Conservation (phyloP, 495 filamentous ascomycete genomes). For the Penicillium herquei region DNA sequence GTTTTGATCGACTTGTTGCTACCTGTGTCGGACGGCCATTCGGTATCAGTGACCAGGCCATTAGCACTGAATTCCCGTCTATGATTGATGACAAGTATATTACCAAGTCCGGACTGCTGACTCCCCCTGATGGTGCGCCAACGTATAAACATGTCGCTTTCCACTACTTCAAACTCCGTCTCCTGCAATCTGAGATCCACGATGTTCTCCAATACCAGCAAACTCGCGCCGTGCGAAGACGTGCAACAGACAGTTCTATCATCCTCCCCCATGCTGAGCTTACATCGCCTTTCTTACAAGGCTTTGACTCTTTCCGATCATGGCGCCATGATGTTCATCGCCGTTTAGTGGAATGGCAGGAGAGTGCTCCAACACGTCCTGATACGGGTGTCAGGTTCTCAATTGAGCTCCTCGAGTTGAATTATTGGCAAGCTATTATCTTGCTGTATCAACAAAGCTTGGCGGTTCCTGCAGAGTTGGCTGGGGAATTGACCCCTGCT, state of each 20-base stretch:
- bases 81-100: constrained; percentile 85
- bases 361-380: constrained; percentile 68
- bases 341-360: constrained; percentile 83
- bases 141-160: constrained; percentile 87
- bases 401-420: constrained; percentile 82
- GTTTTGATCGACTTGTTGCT: constrained; percentile 86
- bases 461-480: constrained; percentile 79
- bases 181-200: constrained; percentile 92
- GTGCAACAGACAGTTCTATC: constrained; percentile 58
- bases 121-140: constrained; percentile 52
- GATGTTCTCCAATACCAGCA: constrained; percentile 92
- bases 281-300: constrained; percentile 78
- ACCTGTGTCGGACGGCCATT: constrained; percentile 92
- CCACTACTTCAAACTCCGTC: constrained; percentile 88
- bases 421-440: constrained; percentile 98
- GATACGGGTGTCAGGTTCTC: constrained; percentile 86
- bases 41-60: constrained; percentile 88
- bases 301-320: constrained; percentile 79
- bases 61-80: constrained; percentile 92
- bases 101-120: constrained; percentile 72
- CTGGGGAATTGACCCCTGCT: constrained; percentile 70
- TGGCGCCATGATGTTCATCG: constrained; percentile 89
- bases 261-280: constrained; percentile 75
- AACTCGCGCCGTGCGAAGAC: constrained; percentile 47
- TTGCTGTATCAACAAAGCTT: constrained; percentile 93